A percentile compares a stretch with the other conserved stretches of the same genome.
Conservation (phyloP, 192 early-diverging fungal genomes). For the Linnemannia elongata region DNA sequence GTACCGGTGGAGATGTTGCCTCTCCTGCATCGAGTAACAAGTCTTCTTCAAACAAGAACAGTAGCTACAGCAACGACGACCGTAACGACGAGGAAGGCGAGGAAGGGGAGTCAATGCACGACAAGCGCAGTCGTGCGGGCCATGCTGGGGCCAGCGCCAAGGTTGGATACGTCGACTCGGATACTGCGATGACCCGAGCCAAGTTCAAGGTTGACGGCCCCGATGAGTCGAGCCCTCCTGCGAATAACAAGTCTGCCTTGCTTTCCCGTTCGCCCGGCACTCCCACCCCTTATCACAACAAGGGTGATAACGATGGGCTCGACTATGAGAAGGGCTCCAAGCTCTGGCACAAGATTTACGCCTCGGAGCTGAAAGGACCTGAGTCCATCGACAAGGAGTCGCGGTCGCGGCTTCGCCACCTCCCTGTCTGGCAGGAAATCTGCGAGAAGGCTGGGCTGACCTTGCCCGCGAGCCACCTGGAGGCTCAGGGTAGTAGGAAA, state of each 20-base stretch:
- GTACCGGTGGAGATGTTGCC: not conserved
- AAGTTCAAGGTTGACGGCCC: conserved; percentile 9
- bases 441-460: conserved; percentile 6
- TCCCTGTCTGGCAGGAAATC: conserved; percentile 7
- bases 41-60: not conserved
- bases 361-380: not conserved
- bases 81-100: not conserved
- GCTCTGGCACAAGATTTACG: not conserved
- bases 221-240: too few species aligned
- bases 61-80: not conserved
- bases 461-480: not conserved
- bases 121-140: conserved; percentile 2
- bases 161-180: conserved; percentile 3
- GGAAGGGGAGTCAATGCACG: not conserved
- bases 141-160: conserved; percentile 8
- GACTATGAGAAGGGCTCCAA: not conserved
- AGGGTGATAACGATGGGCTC: not conserved
- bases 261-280: too few species aligned
- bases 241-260: too few species aligned
- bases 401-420: not conserved
- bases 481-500: not conserved
- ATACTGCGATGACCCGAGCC: conserved; percentile 10
- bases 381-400: not conserved
- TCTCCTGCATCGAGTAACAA: not conserved
- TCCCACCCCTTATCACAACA: not conserved